Conservation (phyloP, 768 basidiomycete genomes). For the Rubroboletus satanas region DNA sequence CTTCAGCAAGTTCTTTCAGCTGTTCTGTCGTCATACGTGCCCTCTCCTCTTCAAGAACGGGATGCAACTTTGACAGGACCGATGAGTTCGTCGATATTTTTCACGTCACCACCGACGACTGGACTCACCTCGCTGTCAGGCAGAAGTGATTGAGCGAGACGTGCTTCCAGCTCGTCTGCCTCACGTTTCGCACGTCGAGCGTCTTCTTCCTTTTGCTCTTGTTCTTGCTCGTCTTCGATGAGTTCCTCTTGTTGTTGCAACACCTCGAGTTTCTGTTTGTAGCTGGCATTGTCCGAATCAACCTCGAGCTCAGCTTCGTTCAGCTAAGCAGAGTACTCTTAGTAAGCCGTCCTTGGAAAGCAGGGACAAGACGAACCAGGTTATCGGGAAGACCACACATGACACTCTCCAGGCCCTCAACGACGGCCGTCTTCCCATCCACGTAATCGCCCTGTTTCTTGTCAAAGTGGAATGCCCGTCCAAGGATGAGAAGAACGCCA, state of each 20-base stretch:
- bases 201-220: constrained; percentile 92
- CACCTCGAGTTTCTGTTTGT: constrained; percentile 98
- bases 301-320: constrained; percentile 98
- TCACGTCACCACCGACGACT: neutral
- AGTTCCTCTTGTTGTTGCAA: constrained; percentile 98
- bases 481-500: constrained; percentile 91
- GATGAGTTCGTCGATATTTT: neutral
- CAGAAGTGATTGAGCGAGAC: constrained; percentile 73
- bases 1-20: constrained; percentile 89
- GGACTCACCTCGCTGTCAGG: constrained; percentile 82
- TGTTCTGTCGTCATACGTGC: constrained; percentile 99
- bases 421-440: constrained; percentile 78
- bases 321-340: constrained; percentile 46
- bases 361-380: constrained; percentile 54
- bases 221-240: constrained; percentile 98
- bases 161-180: constrained; percentile 74
- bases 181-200: constrained; percentile 84
- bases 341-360: neutral
- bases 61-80: constrained; percentile 46
- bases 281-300: constrained; percentile 87
- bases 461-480: constrained; percentile 92
- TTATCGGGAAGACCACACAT: constrained; percentile 92
- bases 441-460: constrained; percentile 67
- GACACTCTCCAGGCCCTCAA: constrained; percentile 83
- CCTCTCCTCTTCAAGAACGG: constrained; percentile 58